phyloP scores from a whole-genome alignment of 192 early-diverging fungal species.

The Jimgerdemannia lactiflua region DNA sequence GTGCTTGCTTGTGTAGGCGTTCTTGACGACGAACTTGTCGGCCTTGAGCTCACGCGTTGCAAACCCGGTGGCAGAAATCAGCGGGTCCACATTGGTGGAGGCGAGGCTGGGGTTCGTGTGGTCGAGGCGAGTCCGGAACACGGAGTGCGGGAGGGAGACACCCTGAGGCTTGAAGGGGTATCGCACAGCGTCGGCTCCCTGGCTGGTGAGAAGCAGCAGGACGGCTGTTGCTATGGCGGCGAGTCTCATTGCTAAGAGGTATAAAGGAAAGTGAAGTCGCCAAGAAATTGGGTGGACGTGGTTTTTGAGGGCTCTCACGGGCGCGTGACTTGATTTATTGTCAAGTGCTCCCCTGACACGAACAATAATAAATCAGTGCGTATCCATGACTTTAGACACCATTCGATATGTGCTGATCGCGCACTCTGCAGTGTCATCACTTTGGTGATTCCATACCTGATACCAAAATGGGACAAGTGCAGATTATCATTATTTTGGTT shows the following conservation, averaged over 20 bases:
- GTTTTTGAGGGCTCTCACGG: too few relatives aligned
- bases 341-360: too few relatives aligned
- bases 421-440: too few relatives aligned
- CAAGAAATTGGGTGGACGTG: too few relatives aligned
- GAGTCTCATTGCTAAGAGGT: not conserved
- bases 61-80: constrained; percentile 44
- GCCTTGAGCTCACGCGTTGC: constrained; percentile 33
- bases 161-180: not conserved
- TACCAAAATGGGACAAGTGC: too few relatives aligned
- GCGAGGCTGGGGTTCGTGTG: not conserved
- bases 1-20: constrained; percentile 63
- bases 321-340: too few relatives aligned
- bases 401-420: too few relatives aligned
- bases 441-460: too few relatives aligned
- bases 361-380: too few relatives aligned
- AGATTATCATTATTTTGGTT: too few relatives aligned
- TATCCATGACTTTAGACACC: too few relatives aligned
- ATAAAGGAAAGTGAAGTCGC: too few relatives aligned
- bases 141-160: not conserved
- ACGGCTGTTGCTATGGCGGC: not conserved
- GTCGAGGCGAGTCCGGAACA: not conserved
- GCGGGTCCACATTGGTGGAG: constrained; percentile 11
- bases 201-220: not conserved
- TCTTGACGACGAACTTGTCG: constrained; percentile 56
- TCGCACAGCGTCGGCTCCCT: not conserved